phyloP scores from a whole-genome alignment of 2,329 filamentous ascomycete species.

The Didymella sp. region DNA sequence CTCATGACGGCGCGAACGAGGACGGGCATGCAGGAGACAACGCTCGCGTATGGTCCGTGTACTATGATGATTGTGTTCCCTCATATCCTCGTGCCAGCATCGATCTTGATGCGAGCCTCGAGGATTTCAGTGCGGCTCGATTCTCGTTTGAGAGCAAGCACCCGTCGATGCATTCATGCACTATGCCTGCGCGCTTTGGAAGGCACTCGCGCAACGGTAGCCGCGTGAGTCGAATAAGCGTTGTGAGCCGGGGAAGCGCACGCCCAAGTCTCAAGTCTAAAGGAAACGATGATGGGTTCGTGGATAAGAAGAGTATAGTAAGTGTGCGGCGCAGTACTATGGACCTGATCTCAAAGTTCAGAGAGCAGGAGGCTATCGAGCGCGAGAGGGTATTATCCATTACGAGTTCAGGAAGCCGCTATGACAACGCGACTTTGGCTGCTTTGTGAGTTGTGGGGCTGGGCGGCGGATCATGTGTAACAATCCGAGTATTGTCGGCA shows the following conservation, averaged over 20 bases:
- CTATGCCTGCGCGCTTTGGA: constrained; percentile 18
- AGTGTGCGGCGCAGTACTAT: constrained; percentile 51
- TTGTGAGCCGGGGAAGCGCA: constrained; percentile 25
- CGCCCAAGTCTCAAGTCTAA: constrained; percentile 24
- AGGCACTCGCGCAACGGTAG: constrained; percentile 35
- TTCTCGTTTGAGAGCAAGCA: constrained; percentile 31
- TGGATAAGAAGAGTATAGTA: constrained; percentile 38
- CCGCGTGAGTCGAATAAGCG: constrained; percentile 31
- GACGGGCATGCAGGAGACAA: constrained; percentile 24
- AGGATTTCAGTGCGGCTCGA: constrained; percentile 27
- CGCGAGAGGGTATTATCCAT: constrained; percentile 38
- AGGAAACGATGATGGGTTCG: constrained; percentile 23
- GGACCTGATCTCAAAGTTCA: constrained; percentile 49
- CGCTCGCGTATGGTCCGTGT: constrained; percentile 45
- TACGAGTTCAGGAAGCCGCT: constrained; percentile 23
- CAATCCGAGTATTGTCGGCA: not conserved
- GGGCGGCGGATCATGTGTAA: not conserved
- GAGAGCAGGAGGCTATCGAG: constrained; percentile 48
- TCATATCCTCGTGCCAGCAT: constrained; percentile 36
- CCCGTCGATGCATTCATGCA: constrained; percentile 24
- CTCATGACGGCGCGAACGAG: constrained; percentile 23
- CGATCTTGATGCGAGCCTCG: constrained; percentile 21
- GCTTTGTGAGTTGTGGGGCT: constrained; percentile 1
- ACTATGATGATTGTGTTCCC: constrained; percentile 46
- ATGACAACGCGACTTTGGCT: not conserved